A percentile compares a stretch with the other conserved stretches of the same genome.
These are phyloP conservation scores for Fusarium buharicum DNA, from an alignment of 2,329 filamentous ascomycete genomes.

Conservation along the genomic window DNA sequence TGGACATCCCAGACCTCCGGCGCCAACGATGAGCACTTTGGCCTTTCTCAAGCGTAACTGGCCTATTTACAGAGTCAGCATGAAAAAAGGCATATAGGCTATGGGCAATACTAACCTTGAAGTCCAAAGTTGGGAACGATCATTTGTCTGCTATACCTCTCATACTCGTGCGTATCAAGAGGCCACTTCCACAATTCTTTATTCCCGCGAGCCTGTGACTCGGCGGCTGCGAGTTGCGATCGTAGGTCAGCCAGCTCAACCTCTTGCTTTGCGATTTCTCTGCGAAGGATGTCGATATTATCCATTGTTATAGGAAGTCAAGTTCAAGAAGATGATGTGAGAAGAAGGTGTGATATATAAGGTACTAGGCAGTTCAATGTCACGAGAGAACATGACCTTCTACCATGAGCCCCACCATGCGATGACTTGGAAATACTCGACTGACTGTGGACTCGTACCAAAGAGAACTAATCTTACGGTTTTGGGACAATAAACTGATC, in stretches of 20 bases:
- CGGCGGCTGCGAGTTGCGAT: constrained; percentile 56
- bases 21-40: constrained; percentile 82
- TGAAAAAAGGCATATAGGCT: accelerated
- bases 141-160: constrained; percentile 88
- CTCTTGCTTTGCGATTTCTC: constrained; percentile 61
- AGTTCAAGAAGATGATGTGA: background rate
- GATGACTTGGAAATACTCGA: background rate
- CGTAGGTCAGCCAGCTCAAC: constrained; percentile 59
- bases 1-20: constrained; percentile 90
- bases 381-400: constrained; percentile 6
- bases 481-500: background rate
- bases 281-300: constrained; percentile 54
- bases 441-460: background rate
- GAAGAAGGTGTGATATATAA: background rate
- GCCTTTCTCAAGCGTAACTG: constrained; percentile 78
- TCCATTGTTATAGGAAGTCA: constrained; percentile 45
- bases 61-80: constrained; percentile 59
- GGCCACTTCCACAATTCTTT: constrained; percentile 68
- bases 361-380: constrained; percentile 7
- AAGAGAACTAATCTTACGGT: background rate
- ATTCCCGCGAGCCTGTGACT: constrained; percentile 43
- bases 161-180: constrained; percentile 77
- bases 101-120: constrained; percentile 61
- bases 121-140: constrained; percentile 86
- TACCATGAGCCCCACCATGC: constrained; percentile 15